Percentiles rank a stretch among this genome's conserved stretches.
Conservation (phyloP, 2,329 filamentous ascomycete species). For the Aspergillus spinulosporus region DNA sequence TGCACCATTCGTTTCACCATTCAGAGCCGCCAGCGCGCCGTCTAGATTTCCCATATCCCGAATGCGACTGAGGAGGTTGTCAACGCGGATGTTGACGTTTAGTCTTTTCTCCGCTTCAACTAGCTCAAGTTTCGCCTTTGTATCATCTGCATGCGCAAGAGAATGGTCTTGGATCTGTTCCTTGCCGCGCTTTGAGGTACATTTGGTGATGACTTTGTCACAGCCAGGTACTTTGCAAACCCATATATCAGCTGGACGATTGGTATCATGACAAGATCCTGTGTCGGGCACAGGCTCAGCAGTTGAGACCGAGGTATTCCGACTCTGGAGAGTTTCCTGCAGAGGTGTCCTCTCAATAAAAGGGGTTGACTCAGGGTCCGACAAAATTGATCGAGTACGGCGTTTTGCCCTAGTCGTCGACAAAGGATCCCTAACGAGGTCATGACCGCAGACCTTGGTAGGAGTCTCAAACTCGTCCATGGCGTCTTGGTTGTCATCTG, state of each 20-base stretch:
- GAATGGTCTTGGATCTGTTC: slow-evolving; percentile 37
- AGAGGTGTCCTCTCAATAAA: slow-evolving; percentile 30
- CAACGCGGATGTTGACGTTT: slow-evolving; percentile 35
- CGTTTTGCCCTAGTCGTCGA: slow-evolving; percentile 33
- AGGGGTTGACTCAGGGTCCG: slow-evolving; percentile 26
- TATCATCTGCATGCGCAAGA: slow-evolving; percentile 37
- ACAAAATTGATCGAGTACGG: slow-evolving; percentile 33
- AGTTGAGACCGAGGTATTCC: slow-evolving; percentile 22
- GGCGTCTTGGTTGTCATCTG: slow-evolving; percentile 35
- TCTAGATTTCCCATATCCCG: slow-evolving; percentile 30
- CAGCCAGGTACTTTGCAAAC: slow-evolving; percentile 35
- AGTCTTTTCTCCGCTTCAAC: slow-evolving; percentile 39
- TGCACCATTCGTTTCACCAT: slow-evolving; percentile 17
- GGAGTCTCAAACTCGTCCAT: slow-evolving; percentile 35
- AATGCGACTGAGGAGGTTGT: slow-evolving; percentile 36
- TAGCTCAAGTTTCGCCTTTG: slow-evolving; percentile 37
- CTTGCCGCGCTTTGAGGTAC: slow-evolving; percentile 34
- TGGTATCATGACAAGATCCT: slow-evolving; percentile 15
- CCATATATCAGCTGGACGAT: slow-evolving; percentile 35
- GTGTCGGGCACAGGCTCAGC: slow-evolving; percentile 17
- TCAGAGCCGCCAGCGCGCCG: slow-evolving; percentile 16
- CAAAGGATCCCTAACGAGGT: slow-evolving; percentile 35
- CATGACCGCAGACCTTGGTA: slow-evolving; percentile 35
- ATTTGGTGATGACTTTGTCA: slow-evolving; percentile 34
- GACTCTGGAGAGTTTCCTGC: slow-evolving; percentile 30